Evolutionary conservation across 2,329 filamentous ascomycete species (phyloP), one percentile per base, ranked within the genome.

Genomic region (Cercospora canescens): DNA sequence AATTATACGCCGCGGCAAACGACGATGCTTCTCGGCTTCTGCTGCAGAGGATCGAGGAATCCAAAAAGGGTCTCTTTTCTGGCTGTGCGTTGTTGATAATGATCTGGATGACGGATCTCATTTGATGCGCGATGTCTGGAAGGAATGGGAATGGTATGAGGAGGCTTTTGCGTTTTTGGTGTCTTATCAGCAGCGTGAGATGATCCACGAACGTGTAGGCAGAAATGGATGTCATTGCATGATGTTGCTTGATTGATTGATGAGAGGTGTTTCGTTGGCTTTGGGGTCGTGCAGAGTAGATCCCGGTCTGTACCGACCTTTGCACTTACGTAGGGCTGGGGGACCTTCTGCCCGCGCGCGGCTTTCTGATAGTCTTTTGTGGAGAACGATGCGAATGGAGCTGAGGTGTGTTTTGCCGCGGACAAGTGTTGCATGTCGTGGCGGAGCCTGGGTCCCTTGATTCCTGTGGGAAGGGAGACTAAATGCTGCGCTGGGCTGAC

Each of bases 391-490:
- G n/a, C 52, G 6, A 32, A 21, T 35, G 1, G 52, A 18, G 11
- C 18, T 14, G 30, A n/a, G 8, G 16, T 24, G 52, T 32, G 52
- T 32, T n/a, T 34, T 56, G 28, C 52, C 52, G 52, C 52, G 52
- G 52, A 56, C 52, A 34, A 24, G 52, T 56, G 32, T 56, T 59
- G 59, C 41, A 61, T 61, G 35, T 60, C 57, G 57, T 60, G 59
- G 41, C 59, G 57, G 26, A 41, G 35, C 57, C 39, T 30, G 57
- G 45, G 45, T 50, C 45, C 45, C 57, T 48, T 39, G 57, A 60
- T 41, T 28, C 18, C 41, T 61, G 39, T 28, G n/a, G n/a, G 41
- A 30, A 32, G 14, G 39, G 34, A 24, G 24, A 45, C 39, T 45
- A 45, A 45, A 45, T 24, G 18, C 39, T 28, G 37, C n/a, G 37